Evolutionary conservation across 495 filamentous ascomycete genomes (phyloP).

Genomic region (Diplogelasinospora grovesii): DNA sequence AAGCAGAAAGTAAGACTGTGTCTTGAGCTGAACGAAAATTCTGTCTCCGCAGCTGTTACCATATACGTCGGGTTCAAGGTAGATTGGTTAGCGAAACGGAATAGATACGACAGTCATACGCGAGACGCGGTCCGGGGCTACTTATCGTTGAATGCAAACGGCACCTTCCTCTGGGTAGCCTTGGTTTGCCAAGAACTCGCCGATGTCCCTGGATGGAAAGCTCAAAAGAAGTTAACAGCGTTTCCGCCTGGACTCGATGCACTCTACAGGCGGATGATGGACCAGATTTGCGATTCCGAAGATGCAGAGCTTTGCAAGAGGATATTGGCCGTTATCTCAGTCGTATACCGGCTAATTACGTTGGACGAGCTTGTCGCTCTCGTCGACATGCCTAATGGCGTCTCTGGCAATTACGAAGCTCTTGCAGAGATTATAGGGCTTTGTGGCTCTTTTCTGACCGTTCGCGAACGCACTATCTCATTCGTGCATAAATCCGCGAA

Average conservation of each 20-base stretch:
- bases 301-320: constrained; percentile 11
- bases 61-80: neutral
- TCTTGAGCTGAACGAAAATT: constrained; percentile 13
- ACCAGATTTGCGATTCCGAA: constrained; percentile 3
- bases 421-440: constrained; percentile 7
- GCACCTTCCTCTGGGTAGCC: constrained; percentile 5
- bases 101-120: neutral
- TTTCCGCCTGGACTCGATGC: constrained; percentile 17
- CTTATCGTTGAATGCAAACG: neutral
- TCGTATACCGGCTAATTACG: constrained; percentile 17
- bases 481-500: constrained; percentile 37
- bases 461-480: constrained; percentile 23
- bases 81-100: neutral
- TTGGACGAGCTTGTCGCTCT: constrained; percentile 9
- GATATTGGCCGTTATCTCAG: constrained; percentile 9
- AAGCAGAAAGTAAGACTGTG: constrained; percentile 3
- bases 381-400: neutral
- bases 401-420: neutral
- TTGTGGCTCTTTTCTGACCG: constrained; percentile 26
- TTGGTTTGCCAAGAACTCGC: neutral
- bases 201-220: neutral
- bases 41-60: neutral
- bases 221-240: constrained; percentile 4
- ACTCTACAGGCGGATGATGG: constrained; percentile 23
- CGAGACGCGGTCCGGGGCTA: neutral